Percentiles rank a stretch among this genome's conserved stretches.
Evolutionary conservation across 139 green algal species (phyloP).

Genomic region (Eudorina sp.): DNA sequence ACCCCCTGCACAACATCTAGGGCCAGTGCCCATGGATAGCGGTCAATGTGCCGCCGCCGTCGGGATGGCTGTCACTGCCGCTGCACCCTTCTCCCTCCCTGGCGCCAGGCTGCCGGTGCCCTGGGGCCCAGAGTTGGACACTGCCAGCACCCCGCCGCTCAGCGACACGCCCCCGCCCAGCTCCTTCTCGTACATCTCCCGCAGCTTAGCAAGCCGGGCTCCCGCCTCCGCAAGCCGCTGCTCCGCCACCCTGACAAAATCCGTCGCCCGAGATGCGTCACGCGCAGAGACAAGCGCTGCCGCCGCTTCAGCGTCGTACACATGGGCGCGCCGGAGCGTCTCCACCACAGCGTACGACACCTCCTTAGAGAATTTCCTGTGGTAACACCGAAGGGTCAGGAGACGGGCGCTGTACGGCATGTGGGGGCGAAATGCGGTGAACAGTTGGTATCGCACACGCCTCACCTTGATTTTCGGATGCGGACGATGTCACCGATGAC

Average conservation of each 20-base stretch:
- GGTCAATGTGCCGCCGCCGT: too few relatives aligned
- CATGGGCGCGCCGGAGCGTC: slow-evolving; percentile 53
- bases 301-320: slow-evolving; percentile 50
- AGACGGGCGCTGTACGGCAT: too few relatives aligned
- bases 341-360: slow-evolving; percentile 64
- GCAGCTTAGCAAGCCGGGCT: slow-evolving; percentile 25
- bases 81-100: not conserved
- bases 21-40: too few relatives aligned
- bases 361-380: slow-evolving; percentile 64
- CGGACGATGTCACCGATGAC: slow-evolving; percentile 71
- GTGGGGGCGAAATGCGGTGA: too few relatives aligned
- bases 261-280: not conserved
- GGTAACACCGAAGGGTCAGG: too few relatives aligned
- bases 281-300: not conserved
- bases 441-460: not conserved
- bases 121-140: slow-evolving; percentile 9
- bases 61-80: not conserved
- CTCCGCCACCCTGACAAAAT: slow-evolving; percentile 10
- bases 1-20: too few relatives aligned
- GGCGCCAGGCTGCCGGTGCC: slow-evolving; percentile 19
- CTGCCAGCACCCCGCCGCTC: slow-evolving; percentile 30
- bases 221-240: slow-evolving; percentile 2
- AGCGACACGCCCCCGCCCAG: slow-evolving; percentile 18
- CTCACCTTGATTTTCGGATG: slow-evolving; percentile 51
- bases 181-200: slow-evolving; percentile 48